Conservation (phyloP, 108 stramenopile genomes). For the Schizochytrium sp. region DNA sequence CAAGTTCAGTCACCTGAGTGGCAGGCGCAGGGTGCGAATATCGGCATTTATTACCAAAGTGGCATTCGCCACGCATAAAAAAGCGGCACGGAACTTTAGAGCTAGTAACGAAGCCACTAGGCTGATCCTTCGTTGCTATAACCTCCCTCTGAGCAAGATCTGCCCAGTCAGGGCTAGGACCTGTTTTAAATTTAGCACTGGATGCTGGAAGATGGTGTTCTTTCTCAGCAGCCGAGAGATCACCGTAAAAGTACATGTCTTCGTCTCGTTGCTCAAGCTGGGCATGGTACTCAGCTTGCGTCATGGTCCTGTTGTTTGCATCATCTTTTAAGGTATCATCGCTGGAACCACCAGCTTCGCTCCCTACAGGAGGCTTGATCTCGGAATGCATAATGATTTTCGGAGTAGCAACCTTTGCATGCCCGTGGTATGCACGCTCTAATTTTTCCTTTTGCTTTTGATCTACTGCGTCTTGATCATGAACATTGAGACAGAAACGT, state of each 20-base stretch:
- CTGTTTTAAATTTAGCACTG: neutral
- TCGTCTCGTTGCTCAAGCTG: neutral
- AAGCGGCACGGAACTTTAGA: constrained; percentile 11
- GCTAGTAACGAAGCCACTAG: neutral
- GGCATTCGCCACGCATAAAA: constrained; percentile 32
- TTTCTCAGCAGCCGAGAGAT: neutral
- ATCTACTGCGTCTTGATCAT: constrained; percentile 17
- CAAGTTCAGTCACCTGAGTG: neutral
- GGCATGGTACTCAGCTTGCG: constrained; percentile 23
- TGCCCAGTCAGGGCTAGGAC: constrained; percentile 14
- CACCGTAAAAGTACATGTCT: constrained; percentile 55
- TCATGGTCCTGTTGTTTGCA: neutral
- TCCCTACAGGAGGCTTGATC: constrained; percentile 23
- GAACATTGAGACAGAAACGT: constrained; percentile 16
- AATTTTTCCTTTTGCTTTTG: neutral
- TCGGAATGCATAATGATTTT: neutral
- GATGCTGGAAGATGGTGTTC: neutral
- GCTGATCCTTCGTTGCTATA: neutral
- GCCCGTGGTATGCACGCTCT: neutral
- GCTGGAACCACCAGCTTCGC: neutral
- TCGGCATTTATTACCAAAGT: neutral
- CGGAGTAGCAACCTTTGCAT: neutral
- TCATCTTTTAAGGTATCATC: neutral
- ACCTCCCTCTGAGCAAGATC: constrained; percentile 23
- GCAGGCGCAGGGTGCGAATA: neutral